Evolutionary conservation across 1,139 yeast species (phyloP), one percentile per base, ranked within the genome.

Genomic region (Diutina catenulata): DNA sequence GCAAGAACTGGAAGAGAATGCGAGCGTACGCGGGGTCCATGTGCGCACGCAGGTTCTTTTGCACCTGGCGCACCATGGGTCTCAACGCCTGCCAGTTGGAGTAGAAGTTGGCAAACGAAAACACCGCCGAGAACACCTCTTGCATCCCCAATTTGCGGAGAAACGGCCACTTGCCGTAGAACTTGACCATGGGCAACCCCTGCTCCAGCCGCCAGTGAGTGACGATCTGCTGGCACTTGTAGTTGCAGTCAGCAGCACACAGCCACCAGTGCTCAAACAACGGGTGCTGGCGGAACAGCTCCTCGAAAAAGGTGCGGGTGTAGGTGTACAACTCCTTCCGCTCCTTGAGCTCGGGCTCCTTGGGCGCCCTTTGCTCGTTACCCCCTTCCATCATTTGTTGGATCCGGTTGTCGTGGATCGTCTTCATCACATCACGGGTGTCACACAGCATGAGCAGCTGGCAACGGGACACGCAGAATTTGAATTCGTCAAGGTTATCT

Each of bases 121-220:
- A 65, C 5, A 65, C 23, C 9, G 56, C 57, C 39, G 65, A 59
- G 36, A 57, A 55, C 25, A 64, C 32, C 44, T 67, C 73, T 27
- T 66, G 66, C 18, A 62, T 49, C 2, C 71, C 71, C 15, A 57
- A 48, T 2, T 64, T 47, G 33, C 70, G 48, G 9, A 40, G 42
- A 42, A 67, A 67, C 3, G 72, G 72, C 73, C 73, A 67, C 44
- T 67, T 67, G 7, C 73, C 73, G 40, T 56, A 53, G 43, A 64
- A 67, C 42, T 67, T 68, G 10, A 65, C 68, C 50, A 61, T 50
- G 2, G 55, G 53, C 11, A 47, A 43, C 2, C 55, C 53, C 0
- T 41, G 33, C 6, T 22, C 21, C 16, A 42, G 39, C 25, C 68
- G 45, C 21, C 45, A 45, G 24, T 52, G 47, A 4, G 68, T 61